Evolutionary conservation across 805 yeast genomes (phyloP), one percentile per base, ranked within the genome.

Genomic region (Candida pseudoglaebosa): DNA sequence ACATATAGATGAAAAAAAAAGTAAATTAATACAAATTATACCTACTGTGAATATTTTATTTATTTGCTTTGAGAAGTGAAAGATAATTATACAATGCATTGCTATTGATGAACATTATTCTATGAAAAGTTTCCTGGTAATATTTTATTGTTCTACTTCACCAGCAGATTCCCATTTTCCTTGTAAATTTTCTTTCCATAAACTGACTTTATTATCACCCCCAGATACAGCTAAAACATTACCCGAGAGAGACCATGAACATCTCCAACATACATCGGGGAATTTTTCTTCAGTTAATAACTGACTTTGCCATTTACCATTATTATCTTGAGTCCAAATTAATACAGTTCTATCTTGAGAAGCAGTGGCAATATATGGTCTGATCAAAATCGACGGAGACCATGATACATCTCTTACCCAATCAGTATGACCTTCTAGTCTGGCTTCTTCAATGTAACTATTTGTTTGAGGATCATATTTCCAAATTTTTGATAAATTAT

Each of bases 321-420:
- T 61, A 40, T 61, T 64, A 46, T 82, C 90, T 62, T 88, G 91
- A 6, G 96, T 82, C 99, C 99, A 93, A 57, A 93, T 84, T 44
- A 90, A 71, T 37, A 95, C 97, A 0, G 95, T 84, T 60, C 87
- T 82, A 63, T 93, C 99, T 66, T 93, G 98, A 16, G 98, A 90
- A 7, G 96, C 97, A 26, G 95, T 81, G 10, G 98, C 99, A 52
- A 93, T 84, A 60, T 89, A 91, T 10, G 95, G 81, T 50, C 86
- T 83, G 34, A 87, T 76, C 45, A 93, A 74, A 34, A 87, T 80
- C 2, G 95, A 81, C 34, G 98, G 96, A 15, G 96, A 88, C 99
- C 99, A 93, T 3, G 95, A 88, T 44, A 91, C 97, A 59, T 93
- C 99, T 63, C 99, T 82, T 24, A 93, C 97, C 99, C 99, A 93